These are phyloP conservation scores for Teunomyces pallodes DNA, from an alignment of 805 yeast species.

Conservation along the genomic window DNA sequence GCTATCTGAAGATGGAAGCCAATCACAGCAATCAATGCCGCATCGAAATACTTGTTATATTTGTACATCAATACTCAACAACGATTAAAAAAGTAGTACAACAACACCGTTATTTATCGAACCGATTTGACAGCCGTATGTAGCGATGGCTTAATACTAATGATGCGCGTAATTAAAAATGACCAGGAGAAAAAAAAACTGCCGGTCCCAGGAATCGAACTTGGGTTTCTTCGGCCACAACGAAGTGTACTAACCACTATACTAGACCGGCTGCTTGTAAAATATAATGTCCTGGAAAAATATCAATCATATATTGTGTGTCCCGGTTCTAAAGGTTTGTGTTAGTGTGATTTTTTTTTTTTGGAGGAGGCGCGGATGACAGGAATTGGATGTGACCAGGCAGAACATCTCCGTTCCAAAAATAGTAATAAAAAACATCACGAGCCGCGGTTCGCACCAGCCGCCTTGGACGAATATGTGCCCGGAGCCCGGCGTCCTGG, in stretches of 20 bases:
- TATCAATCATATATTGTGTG: too few species aligned
- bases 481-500: background rate
- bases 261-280: conserved; percentile 38
- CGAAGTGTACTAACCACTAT: conserved; percentile 73
- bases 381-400: background rate
- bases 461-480: too few species aligned
- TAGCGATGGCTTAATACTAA: background rate
- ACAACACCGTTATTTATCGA: background rate
- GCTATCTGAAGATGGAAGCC: conserved; percentile 52
- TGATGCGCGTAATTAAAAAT: too few species aligned
- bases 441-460: background rate
- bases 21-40: conserved; percentile 39
- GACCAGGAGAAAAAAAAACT: conserved; percentile 24
- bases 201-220: conserved; percentile 76
- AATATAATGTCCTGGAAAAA: background rate
- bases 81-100: background rate
- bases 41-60: conserved; percentile 17
- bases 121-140: background rate
- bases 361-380: background rate
- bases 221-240: conserved; percentile 74
- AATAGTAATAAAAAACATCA: background rate
- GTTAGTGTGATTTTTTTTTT: too few species aligned
- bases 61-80: conserved; percentile 13
- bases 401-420: background rate
- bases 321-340: too few species aligned